Base-by-base conservation (phyloP, 345 rosid species). In the Boechera stricta region DNA sequence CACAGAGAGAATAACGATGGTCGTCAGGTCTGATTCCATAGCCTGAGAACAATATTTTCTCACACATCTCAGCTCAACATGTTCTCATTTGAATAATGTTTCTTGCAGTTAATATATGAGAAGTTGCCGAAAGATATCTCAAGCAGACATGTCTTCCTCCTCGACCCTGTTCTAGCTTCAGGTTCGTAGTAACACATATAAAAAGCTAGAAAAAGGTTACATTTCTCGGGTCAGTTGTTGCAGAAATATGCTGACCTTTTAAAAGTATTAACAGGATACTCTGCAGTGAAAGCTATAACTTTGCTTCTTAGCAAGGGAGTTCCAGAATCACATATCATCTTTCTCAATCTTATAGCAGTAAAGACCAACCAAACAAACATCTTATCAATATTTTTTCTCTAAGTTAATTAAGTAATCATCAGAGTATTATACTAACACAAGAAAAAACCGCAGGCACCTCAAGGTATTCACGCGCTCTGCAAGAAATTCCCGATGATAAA, bases 141-240 rank as follows among this genome's bases (percentile, higher is more conserved):
- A 54, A 92, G 95, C 74, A 82, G 89, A 39, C 97, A 92, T 28
- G 95, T 94, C 35, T 80, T 92, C 64, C 75, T 94, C 72, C 98
- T 89, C 8, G 98, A 92, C 62, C 98, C 98, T 1, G 93, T 92
- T 81, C 86, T 94, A 49, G 97, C 98, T 82, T 92, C 98, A 87
- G 98, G 98, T 94, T 75, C 42, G 73, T 71, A 26, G 15, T 45
- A 67, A 26, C 42, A 3, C 12, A 39, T 11, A 11, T 4, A 12
- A 4, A 29, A 12, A 33, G 13, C 28, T 11, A 56, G 48, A 39
- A n/a, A 41, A 52, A 55, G 21, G 9, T 51, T 59, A 45, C 65
- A 42, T 54, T 5, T 55, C 15, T 35, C 38, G 7, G 4, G 49
- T 39, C 36, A 18, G 5, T 5, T 71, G 39, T 26, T 35, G 10